Evolutionary conservation across 345 rosid genomes (phyloP).

Genomic region (Bruguiera parviflora): DNA sequence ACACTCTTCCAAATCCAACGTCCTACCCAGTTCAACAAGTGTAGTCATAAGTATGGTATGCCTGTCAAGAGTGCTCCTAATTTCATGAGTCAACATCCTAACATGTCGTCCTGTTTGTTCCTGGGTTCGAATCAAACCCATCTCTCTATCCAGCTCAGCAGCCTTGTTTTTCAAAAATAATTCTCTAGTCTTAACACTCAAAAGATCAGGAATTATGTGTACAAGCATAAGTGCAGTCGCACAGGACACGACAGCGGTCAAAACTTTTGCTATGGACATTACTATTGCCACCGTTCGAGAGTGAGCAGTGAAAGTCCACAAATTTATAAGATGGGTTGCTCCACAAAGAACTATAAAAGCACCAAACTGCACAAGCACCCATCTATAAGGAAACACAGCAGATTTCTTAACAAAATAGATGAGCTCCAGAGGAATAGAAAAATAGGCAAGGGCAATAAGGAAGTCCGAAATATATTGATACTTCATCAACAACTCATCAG

Average conservation of each 20-base stretch:
- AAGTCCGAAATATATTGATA: constrained; percentile 97
- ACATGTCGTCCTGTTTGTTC: constrained; percentile 97
- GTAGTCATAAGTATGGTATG: constrained; percentile 89
- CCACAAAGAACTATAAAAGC: constrained; percentile 98
- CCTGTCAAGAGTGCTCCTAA: constrained; percentile 86
- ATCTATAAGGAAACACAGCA: constrained; percentile 80
- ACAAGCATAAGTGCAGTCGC: constrained; percentile 97
- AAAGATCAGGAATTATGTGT: constrained; percentile 87
- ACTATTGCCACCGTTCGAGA: constrained; percentile 78
- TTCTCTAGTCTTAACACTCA: constrained; percentile 92
- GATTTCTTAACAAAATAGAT: constrained; percentile 98
- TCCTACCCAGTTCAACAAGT: constrained; percentile 90
- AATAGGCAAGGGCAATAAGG: constrained; percentile 94
- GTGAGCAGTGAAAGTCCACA: constrained; percentile 80
- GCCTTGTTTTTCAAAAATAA: constrained; percentile 87
- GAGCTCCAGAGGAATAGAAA: constrained; percentile 92
- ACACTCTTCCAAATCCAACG: constrained; percentile 87
- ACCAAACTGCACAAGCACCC: constrained; percentile 99
- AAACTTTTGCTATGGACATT: constrained; percentile 69
- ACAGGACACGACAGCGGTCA: constrained; percentile 90
- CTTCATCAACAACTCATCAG: constrained; percentile 87
- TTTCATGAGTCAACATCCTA: constrained; percentile 95
- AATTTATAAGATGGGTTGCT: constrained; percentile 86
- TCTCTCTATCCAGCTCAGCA: constrained; percentile 93
- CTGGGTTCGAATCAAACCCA: constrained; percentile 95